phyloP scores from a whole-genome alignment of 805 yeast genomes.

The Saturnispora quitensis region DNA sequence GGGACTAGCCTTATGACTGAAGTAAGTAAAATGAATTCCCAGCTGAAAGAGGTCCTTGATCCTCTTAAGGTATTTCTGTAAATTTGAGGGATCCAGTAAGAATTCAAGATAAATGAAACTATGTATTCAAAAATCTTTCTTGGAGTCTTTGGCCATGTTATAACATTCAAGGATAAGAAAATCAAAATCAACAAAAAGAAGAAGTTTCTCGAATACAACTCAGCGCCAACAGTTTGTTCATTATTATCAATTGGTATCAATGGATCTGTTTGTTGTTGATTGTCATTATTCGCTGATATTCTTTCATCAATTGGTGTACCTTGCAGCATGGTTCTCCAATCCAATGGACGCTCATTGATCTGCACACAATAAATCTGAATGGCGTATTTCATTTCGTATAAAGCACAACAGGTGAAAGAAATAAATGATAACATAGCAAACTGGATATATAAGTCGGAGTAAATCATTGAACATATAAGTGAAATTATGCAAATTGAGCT shows the following conservation, averaged over 20 bases:
- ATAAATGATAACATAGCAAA: constrained; percentile 62
- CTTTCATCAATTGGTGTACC: constrained; percentile 43
- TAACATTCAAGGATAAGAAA: constrained; percentile 46
- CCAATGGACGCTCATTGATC: constrained; percentile 58
- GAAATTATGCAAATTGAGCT: constrained; percentile 58
- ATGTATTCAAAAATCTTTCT: constrained; percentile 51
- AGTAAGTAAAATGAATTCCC: constrained; percentile 70
- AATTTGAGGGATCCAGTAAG: constrained; percentile 86
- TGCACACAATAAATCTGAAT: constrained; percentile 61
- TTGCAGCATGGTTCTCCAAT: constrained; percentile 55
- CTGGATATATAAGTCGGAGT: constrained; percentile 52
- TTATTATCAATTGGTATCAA: constrained; percentile 29
- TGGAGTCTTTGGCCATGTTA: constrained; percentile 52
- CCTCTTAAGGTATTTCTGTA: constrained; percentile 69
- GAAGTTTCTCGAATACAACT: constrained; percentile 49
- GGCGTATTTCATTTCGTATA: constrained; percentile 71
- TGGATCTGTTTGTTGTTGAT: constrained; percentile 13
- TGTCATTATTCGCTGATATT: constrained; percentile 9
- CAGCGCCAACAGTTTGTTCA: constrained; percentile 48
- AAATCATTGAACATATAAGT: constrained; percentile 46
- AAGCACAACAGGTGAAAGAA: constrained; percentile 57
- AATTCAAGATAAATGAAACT: constrained; percentile 43
- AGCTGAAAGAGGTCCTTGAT: constrained; percentile 52
- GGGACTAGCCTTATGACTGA: constrained; percentile 58
- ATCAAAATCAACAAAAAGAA: constrained; percentile 45